phyloP scores from a whole-genome alignment of 768 basidiomycete species.

The Tubosaeta brunneosetosa region DNA sequence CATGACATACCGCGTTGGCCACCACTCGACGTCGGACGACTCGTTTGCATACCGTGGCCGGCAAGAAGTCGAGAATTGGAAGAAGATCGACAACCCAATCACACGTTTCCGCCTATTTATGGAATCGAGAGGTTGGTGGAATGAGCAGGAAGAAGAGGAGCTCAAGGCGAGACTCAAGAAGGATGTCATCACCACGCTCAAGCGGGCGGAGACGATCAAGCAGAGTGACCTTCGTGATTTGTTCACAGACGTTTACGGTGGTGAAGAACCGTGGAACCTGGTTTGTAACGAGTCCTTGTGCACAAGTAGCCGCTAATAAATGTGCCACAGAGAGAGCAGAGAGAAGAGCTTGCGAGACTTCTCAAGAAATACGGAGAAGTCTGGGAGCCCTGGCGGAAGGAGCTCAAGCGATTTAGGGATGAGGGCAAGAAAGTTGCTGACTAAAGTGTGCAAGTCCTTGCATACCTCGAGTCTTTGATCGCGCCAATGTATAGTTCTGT shows the following conservation, averaged over 20 bases:
- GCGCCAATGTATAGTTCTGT: background rate
- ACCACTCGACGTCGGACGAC: constrained; percentile 94
- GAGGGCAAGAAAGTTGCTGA: constrained; percentile 56
- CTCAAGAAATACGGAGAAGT: constrained; percentile 81
- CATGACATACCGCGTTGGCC: constrained; percentile 93
- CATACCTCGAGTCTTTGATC: background rate
- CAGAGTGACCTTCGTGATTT: constrained; percentile 70
- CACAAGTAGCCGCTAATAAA: background rate
- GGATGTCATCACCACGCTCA: constrained; percentile 76
- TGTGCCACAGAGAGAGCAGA: constrained; percentile 65
- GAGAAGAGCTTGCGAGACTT: constrained; percentile 67
- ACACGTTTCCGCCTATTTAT: constrained; percentile 80
- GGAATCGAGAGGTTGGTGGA: constrained; percentile 85
- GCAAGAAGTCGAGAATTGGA: constrained; percentile 88
- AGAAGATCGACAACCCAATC: constrained; percentile 87
- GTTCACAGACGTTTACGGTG: constrained; percentile 86
- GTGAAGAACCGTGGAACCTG: constrained; percentile 79
- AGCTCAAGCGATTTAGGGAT: constrained; percentile 71
- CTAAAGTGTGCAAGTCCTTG: constrained; percentile 9
- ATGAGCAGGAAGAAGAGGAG: constrained; percentile 64
- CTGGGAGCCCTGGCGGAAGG: constrained; percentile 84
- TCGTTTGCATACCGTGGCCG: constrained; percentile 89
- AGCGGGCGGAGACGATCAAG: constrained; percentile 65
- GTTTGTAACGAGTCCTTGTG: constrained; percentile 41
- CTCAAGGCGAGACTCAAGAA: constrained; percentile 63